Conservation (phyloP, 352 stramenopile genomes). For the Globisporangium paroecandrum region DNA sequence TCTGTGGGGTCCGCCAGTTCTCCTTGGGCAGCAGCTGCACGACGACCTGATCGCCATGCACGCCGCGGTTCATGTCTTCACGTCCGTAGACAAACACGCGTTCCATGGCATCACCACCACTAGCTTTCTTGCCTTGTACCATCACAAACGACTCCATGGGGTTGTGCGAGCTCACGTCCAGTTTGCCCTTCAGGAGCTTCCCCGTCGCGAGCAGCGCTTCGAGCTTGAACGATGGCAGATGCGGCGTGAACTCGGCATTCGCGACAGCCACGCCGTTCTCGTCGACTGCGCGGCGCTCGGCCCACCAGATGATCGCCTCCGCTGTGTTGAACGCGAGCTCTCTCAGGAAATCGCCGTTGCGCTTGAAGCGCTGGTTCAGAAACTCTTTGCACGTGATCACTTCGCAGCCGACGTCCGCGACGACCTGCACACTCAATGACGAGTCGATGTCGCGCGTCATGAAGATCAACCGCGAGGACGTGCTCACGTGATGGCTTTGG, state of each 20-base stretch:
- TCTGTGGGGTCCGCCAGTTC: slow-evolving; percentile 72
- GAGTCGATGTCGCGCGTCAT: slow-evolving; percentile 54
- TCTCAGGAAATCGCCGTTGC: slow-evolving; percentile 38
- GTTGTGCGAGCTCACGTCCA: slow-evolving; percentile 73
- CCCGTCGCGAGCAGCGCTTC: slow-evolving; percentile 28
- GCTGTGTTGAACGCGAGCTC: slow-evolving; percentile 62
- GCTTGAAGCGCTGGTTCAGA: slow-evolving; percentile 34
- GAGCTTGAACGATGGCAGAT: slow-evolving; percentile 37
- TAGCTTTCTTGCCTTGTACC: slow-evolving; percentile 31
- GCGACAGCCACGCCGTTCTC: slow-evolving; percentile 21
- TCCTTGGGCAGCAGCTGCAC: slow-evolving; percentile 88
- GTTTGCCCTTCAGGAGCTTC: slow-evolving; percentile 39
- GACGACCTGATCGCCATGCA: slow-evolving; percentile 97
- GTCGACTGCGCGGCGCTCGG: slow-evolving; percentile 23
- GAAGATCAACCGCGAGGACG: slow-evolving; percentile 41
- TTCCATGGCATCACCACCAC: slow-evolving; percentile 22
- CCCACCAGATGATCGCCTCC: slow-evolving; percentile 49
- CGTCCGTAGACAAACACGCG: slow-evolving; percentile 73
- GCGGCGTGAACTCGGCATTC: slow-evolving; percentile 53
- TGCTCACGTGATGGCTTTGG: slow-evolving; percentile 34
- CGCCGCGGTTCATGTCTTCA: slow-evolving; percentile 93
- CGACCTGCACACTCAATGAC: slow-evolving; percentile 35
- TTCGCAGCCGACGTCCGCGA: slow-evolving; percentile 31
- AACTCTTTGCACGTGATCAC: slow-evolving; percentile 62
- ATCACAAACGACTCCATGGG: slow-evolving; percentile 71